Evolutionary conservation across 768 basidiomycete genomes (phyloP).

Genomic region (Lanmaoa pseudosensibilis): DNA sequence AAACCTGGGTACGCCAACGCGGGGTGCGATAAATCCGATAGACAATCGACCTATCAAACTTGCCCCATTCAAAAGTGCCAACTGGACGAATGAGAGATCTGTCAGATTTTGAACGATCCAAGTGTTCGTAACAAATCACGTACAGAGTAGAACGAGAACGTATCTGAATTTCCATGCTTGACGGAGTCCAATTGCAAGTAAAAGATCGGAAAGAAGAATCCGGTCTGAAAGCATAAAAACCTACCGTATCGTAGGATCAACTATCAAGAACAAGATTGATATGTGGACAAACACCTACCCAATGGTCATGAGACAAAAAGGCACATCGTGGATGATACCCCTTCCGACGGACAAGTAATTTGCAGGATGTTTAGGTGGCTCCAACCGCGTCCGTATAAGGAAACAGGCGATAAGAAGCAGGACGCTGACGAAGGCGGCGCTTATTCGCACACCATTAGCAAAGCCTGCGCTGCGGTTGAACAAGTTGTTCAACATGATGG

Average conservation of each 20-base stretch:
- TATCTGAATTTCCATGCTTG: slow-evolving; percentile 43
- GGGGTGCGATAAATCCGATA: slow-evolving; percentile 43
- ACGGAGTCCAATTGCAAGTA: slow-evolving; percentile 57
- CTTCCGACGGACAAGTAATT: slow-evolving; percentile 20
- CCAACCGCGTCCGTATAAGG: slow-evolving; percentile 42
- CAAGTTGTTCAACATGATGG: slow-evolving; percentile 34
- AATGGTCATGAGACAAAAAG: slow-evolving; percentile 17
- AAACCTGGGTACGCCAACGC: slow-evolving; percentile 45
- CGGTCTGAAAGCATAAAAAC: slow-evolving; percentile 31
- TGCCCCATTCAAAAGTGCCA: slow-evolving; percentile 53
- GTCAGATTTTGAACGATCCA: not conserved
- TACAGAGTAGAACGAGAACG: slow-evolving; percentile 60
- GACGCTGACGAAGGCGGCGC: slow-evolving; percentile 42
- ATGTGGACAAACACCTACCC: slow-evolving; percentile 19
- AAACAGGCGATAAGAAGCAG: slow-evolving; percentile 36
- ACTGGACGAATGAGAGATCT: slow-evolving; percentile 25
- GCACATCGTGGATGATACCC: slow-evolving; percentile 13
- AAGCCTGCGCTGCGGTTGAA: slow-evolving; percentile 34
- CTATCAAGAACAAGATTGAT: not conserved
- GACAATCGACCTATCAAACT: slow-evolving; percentile 52
- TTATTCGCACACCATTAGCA: slow-evolving; percentile 48
- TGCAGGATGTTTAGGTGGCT: slow-evolving; percentile 22
- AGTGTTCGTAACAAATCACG: not conserved
- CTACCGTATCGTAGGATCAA: not conserved
- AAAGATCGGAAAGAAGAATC: slow-evolving; percentile 52